These are phyloP conservation scores for Cercospora zeina DNA, from an alignment of 2,329 filamentous ascomycete species.

Conservation along the genomic window DNA sequence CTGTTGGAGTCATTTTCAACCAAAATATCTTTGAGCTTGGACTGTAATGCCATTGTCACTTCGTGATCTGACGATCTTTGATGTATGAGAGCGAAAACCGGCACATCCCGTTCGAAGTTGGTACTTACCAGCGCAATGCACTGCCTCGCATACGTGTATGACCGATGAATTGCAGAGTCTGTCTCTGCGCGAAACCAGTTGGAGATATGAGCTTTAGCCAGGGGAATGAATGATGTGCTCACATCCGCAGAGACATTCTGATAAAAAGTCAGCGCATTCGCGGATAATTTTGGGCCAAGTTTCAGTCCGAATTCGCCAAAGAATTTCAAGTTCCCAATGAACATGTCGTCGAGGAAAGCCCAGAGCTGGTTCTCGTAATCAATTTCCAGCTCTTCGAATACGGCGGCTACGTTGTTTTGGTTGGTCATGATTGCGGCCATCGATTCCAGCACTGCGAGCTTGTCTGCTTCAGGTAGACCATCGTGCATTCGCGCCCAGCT, in stretches of 20 bases:
- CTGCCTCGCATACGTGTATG: slow-evolving; percentile 10
- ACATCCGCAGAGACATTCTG: slow-evolving; percentile 1
- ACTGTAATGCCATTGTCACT: background rate
- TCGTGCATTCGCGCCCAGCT: background rate
- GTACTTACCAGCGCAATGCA: slow-evolving; percentile 11
- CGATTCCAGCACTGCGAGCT: background rate
- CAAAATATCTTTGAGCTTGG: slow-evolving; percentile 1
- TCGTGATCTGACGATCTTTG: background rate
- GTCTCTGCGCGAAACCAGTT: slow-evolving; percentile 8
- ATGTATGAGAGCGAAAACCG: background rate
- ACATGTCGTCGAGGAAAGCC: background rate
- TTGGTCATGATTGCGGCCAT: slow-evolving; percentile 14
- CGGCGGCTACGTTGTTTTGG: background rate
- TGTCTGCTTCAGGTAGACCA: background rate
- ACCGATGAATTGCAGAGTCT: background rate
- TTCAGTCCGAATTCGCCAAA: background rate
- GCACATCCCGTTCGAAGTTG: background rate
- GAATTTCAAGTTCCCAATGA: background rate
- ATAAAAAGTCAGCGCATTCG: background rate
- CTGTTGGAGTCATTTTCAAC: background rate
- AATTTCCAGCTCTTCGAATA: slow-evolving; percentile 7
- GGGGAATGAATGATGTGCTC: background rate
- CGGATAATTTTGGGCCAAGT: background rate
- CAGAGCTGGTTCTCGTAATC: slow-evolving; percentile 10
- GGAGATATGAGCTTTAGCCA: slow-evolving; percentile 9